Percentiles rank a stretch among this genome's conserved stretches.
phyloP scores from a whole-genome alignment of 768 basidiomycete species.

The Suillus placidus region DNA sequence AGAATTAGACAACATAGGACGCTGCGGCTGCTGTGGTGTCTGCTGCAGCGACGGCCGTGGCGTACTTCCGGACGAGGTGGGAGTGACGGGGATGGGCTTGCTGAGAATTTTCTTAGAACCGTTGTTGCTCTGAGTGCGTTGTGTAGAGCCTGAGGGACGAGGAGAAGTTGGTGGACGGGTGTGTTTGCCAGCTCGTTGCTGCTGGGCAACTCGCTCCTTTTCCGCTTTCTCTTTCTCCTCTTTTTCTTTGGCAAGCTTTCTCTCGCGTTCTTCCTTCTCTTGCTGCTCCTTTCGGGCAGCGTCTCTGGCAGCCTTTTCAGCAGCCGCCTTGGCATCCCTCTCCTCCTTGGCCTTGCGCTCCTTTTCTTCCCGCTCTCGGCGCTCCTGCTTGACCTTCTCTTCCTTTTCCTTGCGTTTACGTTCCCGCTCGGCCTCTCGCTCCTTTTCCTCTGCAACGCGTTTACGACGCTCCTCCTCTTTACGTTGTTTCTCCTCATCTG shows the following conservation, averaged over 20 bases:
- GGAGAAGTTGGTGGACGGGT: slow-evolving; percentile 55
- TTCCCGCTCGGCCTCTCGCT: slow-evolving; percentile 76
- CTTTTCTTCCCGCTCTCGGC: slow-evolving; percentile 57
- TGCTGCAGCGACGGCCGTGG: slow-evolving; percentile 28
- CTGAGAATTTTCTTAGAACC: slow-evolving; percentile 65
- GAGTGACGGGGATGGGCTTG: slow-evolving; percentile 40
- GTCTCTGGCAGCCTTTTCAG: slow-evolving; percentile 50
- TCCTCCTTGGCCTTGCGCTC: slow-evolving; percentile 71
- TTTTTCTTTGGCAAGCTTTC: slow-evolving; percentile 65
- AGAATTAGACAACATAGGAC: slow-evolving; percentile 37
- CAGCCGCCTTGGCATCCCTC: slow-evolving; percentile 55
- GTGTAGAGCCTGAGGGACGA: slow-evolving; percentile 51
- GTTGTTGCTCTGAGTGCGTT: slow-evolving; percentile 49
- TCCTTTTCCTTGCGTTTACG: slow-evolving; percentile 76
- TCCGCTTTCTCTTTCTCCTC: slow-evolving; percentile 61
- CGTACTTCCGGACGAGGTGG: slow-evolving; percentile 25
- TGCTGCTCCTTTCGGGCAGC: slow-evolving; percentile 44
- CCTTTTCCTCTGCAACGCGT: slow-evolving; percentile 77
- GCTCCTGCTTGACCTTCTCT: slow-evolving; percentile 55
- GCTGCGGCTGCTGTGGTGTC: slow-evolving; percentile 42
- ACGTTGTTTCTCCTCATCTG: slow-evolving; percentile 80
- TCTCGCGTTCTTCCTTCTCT: slow-evolving; percentile 70
- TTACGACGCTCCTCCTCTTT: slow-evolving; percentile 85
- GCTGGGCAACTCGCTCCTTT: slow-evolving; percentile 44
- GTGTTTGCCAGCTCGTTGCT: slow-evolving; percentile 52